A percentile compares a stretch with the other conserved stretches of the same genome.
Conservation (phyloP, 345 rosid genomes). For the Erodium maritimum region DNA sequence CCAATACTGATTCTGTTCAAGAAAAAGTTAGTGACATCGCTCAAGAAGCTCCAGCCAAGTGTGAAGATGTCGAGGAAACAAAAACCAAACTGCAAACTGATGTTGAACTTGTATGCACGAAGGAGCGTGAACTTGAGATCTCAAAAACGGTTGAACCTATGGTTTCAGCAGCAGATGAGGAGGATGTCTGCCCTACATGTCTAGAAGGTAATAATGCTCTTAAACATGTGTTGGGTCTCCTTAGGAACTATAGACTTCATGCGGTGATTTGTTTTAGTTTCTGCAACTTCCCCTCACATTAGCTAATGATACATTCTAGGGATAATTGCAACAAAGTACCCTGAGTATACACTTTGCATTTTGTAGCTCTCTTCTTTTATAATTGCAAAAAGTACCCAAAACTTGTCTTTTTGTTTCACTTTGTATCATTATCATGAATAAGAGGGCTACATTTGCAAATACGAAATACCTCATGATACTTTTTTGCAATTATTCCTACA, state of each 20-base stretch:
- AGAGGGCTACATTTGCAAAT: too few relatives aligned
- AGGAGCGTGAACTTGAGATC: slow-evolving; percentile 46
- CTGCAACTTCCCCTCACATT: not conserved
- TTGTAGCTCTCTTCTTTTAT: too few relatives aligned
- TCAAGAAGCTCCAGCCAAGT: slow-evolving; percentile 30
- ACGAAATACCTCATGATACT: too few relatives aligned
- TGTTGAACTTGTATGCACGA: slow-evolving; percentile 32
- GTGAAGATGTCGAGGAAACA: slow-evolving; percentile 38
- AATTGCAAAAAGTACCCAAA: too few relatives aligned
- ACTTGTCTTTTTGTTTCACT: too few relatives aligned
- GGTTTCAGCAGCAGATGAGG: slow-evolving; percentile 44
- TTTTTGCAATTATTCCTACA: too few relatives aligned
- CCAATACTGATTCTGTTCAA: slow-evolving; percentile 34
- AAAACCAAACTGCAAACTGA: slow-evolving; percentile 32
- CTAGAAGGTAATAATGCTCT: slow-evolving; percentile 55
- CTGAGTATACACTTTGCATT: too few relatives aligned
- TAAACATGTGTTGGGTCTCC: not conserved
- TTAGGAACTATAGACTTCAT: not conserved
- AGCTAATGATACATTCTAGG: too few relatives aligned
- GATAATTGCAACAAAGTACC: too few relatives aligned
- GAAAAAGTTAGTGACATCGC: slow-evolving; percentile 27
- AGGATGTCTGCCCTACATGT: slow-evolving; percentile 83
- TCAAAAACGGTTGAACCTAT: slow-evolving; percentile 35
- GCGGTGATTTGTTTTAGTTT: not conserved
- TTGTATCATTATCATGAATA: too few relatives aligned